Base-by-base conservation (phyloP, 495 filamentous ascomycete species). In the Pyrenula aspistea region DNA sequence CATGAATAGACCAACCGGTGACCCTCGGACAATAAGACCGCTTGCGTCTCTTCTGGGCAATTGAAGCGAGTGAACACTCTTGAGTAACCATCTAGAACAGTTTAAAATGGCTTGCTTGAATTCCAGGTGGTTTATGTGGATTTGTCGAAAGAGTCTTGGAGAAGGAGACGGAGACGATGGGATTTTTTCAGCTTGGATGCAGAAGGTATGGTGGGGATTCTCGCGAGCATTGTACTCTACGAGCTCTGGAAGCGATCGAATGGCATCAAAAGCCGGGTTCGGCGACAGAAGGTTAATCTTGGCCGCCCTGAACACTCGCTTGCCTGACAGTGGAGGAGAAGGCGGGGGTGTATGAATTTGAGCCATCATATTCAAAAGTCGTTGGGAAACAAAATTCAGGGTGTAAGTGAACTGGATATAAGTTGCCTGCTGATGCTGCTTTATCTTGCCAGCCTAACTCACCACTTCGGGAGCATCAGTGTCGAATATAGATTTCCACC, bases 1-100 rank as follows among this genome's bases (percentile, higher is more conserved):
- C 55, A 71, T 52, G 24, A 65, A 58, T 4, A 73, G 55, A 21
- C 64, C 70, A 21, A 71, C 60, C 19, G 64, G 67, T 3, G 22
- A 25, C 24, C 55, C 55, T 53, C 60, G 64, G n/a, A 12, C 56
- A 19, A 50, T 47, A 1, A 23, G 11, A 12, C 55, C 56, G 58
- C 54, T 51, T 12, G 42, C 47, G 55, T 47, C 19, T 23, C 22
- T 56, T 23, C 11, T 23, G 12, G 36, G 54, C 8, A 51, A 59
- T 42, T 58, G 47, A 19, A 53, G 53, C 21, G 53, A 53, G 47
- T 58, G 22, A 22, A 61, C 20, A 21, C 23, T 61, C 31, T 23
- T 12, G 4, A 1, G 10, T 15, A 66, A 15, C 62, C 61, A 63
- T 21, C 22, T 31, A n/a, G n/a, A 48, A 49, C 58, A 65, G 19